Conservation (phyloP, 2,329 filamentous ascomycete species). For the Aspergillus fijiensis region DNA sequence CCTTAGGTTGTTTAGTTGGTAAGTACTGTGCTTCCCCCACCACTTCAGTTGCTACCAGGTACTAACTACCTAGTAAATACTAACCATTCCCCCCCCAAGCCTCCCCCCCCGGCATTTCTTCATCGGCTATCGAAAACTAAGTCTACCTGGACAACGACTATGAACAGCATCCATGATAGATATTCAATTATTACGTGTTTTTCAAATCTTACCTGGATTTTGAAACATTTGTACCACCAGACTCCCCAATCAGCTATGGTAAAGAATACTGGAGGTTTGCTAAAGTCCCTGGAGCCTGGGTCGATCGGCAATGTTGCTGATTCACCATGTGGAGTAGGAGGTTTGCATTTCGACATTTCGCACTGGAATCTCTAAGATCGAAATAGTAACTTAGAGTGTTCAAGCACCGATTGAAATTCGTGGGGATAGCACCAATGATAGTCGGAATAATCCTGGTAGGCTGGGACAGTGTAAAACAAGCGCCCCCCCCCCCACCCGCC, state of each 20-base stretch:
- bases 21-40: not conserved
- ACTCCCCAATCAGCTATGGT: not conserved
- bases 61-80: not conserved
- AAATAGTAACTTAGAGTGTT: not conserved
- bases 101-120: not conserved
- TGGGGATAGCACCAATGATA: not conserved
- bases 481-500: no score
- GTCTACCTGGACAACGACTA: not conserved
- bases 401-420: conserved; percentile 9
- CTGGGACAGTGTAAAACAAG: not conserved
- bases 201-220: not conserved
- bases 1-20: no score
- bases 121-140: conserved; percentile 10
- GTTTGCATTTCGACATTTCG: conserved; percentile 9
- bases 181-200: not conserved
- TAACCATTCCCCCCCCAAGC: not conserved
- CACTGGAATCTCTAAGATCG: conserved; percentile 17
- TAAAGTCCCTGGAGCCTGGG: conserved; percentile 11
- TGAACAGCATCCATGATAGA: not conserved
- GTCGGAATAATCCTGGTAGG: not conserved
- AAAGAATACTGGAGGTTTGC: conserved; percentile 4
- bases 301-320: conserved; percentile 23
- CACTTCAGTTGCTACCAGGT: not conserved
- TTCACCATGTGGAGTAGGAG: conserved; percentile 18
- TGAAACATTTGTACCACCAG: not conserved